phyloP scores from a whole-genome alignment of 805 yeast genomes.

The Starmerella lactis-condensi region DNA sequence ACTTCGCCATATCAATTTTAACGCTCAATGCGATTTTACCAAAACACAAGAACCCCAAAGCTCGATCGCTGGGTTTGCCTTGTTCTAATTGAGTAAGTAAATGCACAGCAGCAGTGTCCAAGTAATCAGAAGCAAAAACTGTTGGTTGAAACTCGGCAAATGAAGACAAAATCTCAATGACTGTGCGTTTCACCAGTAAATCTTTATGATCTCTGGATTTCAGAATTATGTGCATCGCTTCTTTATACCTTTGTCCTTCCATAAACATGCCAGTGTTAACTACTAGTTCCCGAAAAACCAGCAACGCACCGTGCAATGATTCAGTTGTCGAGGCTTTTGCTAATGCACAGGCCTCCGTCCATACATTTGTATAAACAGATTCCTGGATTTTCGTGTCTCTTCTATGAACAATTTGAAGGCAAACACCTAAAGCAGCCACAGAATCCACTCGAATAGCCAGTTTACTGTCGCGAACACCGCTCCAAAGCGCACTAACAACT shows the following conservation, averaged over 20 bases:
- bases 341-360: slow-evolving; percentile 48
- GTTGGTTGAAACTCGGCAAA: slow-evolving; percentile 62
- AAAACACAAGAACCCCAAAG: slow-evolving; percentile 57
- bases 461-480: slow-evolving; percentile 66
- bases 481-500: slow-evolving; percentile 70
- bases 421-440: slow-evolving; percentile 58
- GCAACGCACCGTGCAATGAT: slow-evolving; percentile 66
- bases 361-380: slow-evolving; percentile 55
- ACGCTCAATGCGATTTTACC: slow-evolving; percentile 70
- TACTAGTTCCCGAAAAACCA: slow-evolving; percentile 65
- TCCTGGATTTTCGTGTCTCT: slow-evolving; percentile 54
- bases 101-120: slow-evolving; percentile 61
- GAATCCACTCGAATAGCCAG: slow-evolving; percentile 62
- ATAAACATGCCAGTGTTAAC: slow-evolving; percentile 54
- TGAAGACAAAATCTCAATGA: slow-evolving; percentile 66
- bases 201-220: slow-evolving; percentile 61
- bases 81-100: slow-evolving; percentile 46
- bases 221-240: slow-evolving; percentile 56
- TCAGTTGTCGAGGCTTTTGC: slow-evolving; percentile 39
- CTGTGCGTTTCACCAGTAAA: slow-evolving; percentile 58
- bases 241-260: slow-evolving; percentile 44
- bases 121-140: slow-evolving; percentile 57
- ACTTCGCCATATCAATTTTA: slow-evolving; percentile 67
- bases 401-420: slow-evolving; percentile 59
- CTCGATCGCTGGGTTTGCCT: slow-evolving; percentile 58